A percentile compares a stretch with the other conserved stretches of the same genome.
Conservation (phyloP, 2,329 filamentous ascomycete species). For the Colletotrichum sp. region DNA sequence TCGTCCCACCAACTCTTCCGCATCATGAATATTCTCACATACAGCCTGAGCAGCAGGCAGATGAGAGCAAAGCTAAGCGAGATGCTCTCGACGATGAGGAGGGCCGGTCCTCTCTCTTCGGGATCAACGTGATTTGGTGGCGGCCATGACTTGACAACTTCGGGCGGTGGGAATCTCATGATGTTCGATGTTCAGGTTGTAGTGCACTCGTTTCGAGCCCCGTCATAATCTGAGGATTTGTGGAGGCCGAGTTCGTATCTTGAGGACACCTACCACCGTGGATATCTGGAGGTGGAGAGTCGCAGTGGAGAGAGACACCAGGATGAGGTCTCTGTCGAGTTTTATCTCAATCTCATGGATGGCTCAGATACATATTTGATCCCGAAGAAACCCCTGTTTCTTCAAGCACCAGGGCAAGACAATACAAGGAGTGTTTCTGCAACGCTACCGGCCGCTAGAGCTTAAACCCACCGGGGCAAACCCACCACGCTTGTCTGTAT, state of each 20-base stretch:
- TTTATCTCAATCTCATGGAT: not conserved
- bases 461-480: not conserved
- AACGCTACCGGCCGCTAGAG: not conserved
- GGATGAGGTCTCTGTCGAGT: not conserved
- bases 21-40: slow-evolving; percentile 38
- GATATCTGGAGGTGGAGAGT: not conserved
- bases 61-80: slow-evolving; percentile 39
- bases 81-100: slow-evolving; percentile 41
- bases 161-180: not conserved
- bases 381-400: not conserved
- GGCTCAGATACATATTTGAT: not conserved
- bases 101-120: slow-evolving; percentile 22
- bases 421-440: not conserved
- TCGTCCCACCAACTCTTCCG: slow-evolving; percentile 41
- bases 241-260: not conserved
- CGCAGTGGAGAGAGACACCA: not conserved
- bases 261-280: not conserved
- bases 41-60: slow-evolving; percentile 40
- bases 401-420: not conserved
- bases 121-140: not conserved
- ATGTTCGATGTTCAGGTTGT: not conserved
- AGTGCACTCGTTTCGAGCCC: not conserved
- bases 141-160: not conserved
- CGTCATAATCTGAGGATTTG: not conserved
- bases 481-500: not conserved